Base-by-base conservation (phyloP, 2,329 filamentous ascomycete genomes). In the Aspergillus fischeri region DNA sequence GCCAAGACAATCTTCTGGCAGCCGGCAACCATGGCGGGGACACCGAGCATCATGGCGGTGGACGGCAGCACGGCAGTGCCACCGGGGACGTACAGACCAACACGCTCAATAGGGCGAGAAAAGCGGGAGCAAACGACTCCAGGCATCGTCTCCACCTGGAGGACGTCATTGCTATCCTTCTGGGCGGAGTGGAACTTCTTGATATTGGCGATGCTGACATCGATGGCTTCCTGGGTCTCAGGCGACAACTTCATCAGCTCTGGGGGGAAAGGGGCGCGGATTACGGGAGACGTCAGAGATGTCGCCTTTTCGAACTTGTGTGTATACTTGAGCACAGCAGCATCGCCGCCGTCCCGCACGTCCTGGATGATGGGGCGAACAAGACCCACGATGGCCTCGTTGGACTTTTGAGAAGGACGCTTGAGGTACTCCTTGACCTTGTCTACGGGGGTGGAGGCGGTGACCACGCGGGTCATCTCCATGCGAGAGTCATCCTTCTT, bases 241-340 rank as follows among this genome's bases (percentile, higher is more conserved):
- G 85, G 81, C 0, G 89, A 78, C 17, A 99, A 81, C 61, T 91
- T 81, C 94, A 99, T 97, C 48, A 97, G 80, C 58, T 87, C 84
- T 63, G 87, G 77, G 1, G 91, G 87, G 80, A 96, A 99, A 0
- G 94, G 94, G 1, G 94, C 93, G 68, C 86, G 89, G 61, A 99
- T 81, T 14, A 99, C 92, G 0, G 93, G 91, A 0, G 92, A 93
- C 14, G 86, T 94, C 58, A 99, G 80, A 2, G 90, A 93, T 0
- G 91, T 96, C 0, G 93, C 94, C 78, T 93, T 96, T 72, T 99
- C 94, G 66, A 99, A 99, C 75, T 95, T 96, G 83, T 97, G 92
- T 1, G 94, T 97, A 75, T 96, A 97, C 52, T 90, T 88, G 48
- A 99, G 83, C 25, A 99, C 82, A 3, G 91, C 92, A 67, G 88